Base-by-base conservation (phyloP, 768 basidiomycete genomes). In the Collybia mongolica region DNA sequence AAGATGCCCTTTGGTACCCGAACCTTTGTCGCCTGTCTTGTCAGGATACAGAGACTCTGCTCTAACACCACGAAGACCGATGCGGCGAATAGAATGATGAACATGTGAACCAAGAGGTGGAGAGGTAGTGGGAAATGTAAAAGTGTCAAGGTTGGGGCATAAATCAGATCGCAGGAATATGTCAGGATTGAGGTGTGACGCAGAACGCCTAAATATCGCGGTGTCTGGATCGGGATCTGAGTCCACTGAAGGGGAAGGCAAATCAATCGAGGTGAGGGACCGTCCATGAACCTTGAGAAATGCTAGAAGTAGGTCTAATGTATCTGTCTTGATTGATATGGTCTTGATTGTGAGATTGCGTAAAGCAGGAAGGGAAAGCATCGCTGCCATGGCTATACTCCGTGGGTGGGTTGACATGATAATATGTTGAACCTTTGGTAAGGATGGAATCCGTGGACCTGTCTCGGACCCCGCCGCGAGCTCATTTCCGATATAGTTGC, bases 71-170 rank as follows among this genome's bases (percentile, higher is more conserved):
- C 73, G 71, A 44, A 81, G 60, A 12, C 75, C 79, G 46, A 80
- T 73, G 43, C 74, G 72, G 24, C 76, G 75, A 38, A 83, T 65
- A 19, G 67, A 56, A 20, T 63, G 62, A 49, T 72, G 71, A 18
- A 57, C 52, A 46, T 61, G 55, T 36, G 62, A 48, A n/a, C 57
- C 52, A 14, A 70, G 52, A 11, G 57, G 51, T 7, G 72, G 66
- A 11, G 74, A 68, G 17, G 62, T 65, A 28, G 66, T 63, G 40
- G 72, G 69, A 52, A 75, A 80, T 6, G 72, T 66, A 45, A 81
- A 52, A 19, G 72, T 69, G 39, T 68, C 64, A 20, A 81, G 71
- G 54, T 73, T 73, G 20, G 78, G 76, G 56, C 79, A 81, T 22
- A 64, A 56, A 15, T 63, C 65, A 5, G 70, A 62, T 28, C 61